Evolutionary conservation across 2,329 filamentous ascomycete species (phyloP).

Genomic region (Dothiorella sarmentorum): DNA sequence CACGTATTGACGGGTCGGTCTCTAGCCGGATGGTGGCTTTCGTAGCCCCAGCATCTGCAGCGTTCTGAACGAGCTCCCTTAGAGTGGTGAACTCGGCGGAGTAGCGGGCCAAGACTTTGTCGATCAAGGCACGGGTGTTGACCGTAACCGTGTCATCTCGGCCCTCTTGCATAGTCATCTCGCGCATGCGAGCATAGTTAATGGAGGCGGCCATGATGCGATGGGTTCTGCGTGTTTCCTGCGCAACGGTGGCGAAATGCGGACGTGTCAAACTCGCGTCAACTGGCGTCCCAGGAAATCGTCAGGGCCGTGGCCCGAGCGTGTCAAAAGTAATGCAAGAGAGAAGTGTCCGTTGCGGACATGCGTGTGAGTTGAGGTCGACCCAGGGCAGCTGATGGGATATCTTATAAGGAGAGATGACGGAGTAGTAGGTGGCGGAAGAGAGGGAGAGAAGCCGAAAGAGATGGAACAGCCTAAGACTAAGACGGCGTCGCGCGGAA

Average conservation of each 20-base stretch:
- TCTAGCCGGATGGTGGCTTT: conserved; percentile 91
- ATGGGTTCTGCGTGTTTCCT: background rate
- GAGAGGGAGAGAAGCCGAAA: background rate
- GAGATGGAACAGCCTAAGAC: background rate
- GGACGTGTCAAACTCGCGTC: background rate
- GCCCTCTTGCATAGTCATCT: conserved; percentile 82
- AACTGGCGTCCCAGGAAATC: background rate
- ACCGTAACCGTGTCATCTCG: conserved; percentile 98
- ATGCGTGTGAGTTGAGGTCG: background rate
- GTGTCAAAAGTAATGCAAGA: background rate
- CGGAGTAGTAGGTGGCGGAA: background rate
- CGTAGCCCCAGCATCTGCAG: conserved; percentile 90
- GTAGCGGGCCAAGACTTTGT: conserved; percentile 94
- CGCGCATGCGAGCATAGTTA: conserved; percentile 68
- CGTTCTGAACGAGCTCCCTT: conserved; percentile 94
- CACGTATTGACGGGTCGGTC: conserved; percentile 74
- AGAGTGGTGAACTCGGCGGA: conserved; percentile 89
- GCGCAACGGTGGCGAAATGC: background rate
- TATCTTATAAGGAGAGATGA: background rate
- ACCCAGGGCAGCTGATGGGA: background rate
- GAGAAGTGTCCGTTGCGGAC: background rate
- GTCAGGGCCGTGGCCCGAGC: background rate
- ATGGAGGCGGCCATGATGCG: conserved; percentile 34
- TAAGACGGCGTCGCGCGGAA: background rate
- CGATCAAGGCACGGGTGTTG: conserved; percentile 92